These are phyloP conservation scores for Apophysomyces elegans DNA, from an alignment of 371 early-diverging fungal genomes.

Conservation along the genomic window DNA sequence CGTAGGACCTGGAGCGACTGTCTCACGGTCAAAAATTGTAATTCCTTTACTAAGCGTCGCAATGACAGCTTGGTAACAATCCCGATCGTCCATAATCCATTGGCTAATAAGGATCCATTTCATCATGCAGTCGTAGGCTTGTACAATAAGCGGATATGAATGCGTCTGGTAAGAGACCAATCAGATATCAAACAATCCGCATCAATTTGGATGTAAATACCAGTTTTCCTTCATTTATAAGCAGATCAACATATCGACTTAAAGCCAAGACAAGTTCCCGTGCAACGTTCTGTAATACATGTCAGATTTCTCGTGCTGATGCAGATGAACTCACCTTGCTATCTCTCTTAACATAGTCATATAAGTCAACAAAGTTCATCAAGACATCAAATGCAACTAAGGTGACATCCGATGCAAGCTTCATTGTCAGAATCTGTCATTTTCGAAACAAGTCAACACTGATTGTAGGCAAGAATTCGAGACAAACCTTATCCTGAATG, in stretches of 20 bases:
- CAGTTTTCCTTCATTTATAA: constrained; percentile 50
- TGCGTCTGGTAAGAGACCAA: constrained; percentile 24
- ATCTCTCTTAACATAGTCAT: constrained; percentile 70
- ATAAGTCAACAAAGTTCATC: constrained; percentile 66
- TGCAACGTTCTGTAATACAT: constrained; percentile 57
- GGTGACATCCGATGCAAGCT: constrained; percentile 70
- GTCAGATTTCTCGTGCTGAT: neutral
- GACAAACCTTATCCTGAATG: constrained; percentile 75
- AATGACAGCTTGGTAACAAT: constrained; percentile 70
- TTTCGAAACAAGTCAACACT: neutral
- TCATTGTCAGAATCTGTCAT: constrained; percentile 60
- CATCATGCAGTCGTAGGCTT: constrained; percentile 78
- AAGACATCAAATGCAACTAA: constrained; percentile 74
- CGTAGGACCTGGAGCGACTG: constrained; percentile 12
- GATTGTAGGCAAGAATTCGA: constrained; percentile 7
- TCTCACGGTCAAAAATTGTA: constrained; percentile 63
- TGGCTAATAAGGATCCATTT: constrained; percentile 76
- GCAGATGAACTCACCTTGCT: constrained; percentile 57
- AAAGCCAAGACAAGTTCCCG: constrained; percentile 73
- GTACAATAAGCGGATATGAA: constrained; percentile 64
- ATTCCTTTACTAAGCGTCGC: constrained; percentile 74
- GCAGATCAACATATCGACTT: constrained; percentile 71
- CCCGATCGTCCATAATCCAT: constrained; percentile 76
- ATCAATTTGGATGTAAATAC: constrained; percentile 9
- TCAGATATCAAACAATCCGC: neutral